These are phyloP conservation scores for Aspergillus aculeatinus DNA, from an alignment of 2,329 filamentous ascomycete species.

Conservation along the genomic window DNA sequence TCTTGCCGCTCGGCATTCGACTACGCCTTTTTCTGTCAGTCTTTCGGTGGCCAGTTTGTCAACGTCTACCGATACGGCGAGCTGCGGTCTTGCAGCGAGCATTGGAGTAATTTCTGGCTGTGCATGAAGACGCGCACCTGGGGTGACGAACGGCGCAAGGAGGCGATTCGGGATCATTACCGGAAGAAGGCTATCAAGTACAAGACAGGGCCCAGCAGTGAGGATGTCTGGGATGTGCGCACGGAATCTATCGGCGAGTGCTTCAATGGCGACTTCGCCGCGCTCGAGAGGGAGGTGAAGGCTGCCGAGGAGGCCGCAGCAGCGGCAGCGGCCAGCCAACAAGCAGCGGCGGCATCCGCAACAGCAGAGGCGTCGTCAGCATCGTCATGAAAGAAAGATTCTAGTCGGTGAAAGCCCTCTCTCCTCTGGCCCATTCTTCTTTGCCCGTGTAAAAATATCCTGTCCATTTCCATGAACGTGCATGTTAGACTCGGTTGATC, in stretches of 20 bases:
- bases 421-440: background rate
- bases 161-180: slow-evolving; percentile 65
- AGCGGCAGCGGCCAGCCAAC: slow-evolving; percentile 9
- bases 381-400: background rate
- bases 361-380: background rate
- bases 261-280: slow-evolving; percentile 46
- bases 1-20: slow-evolving; percentile 91
- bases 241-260: slow-evolving; percentile 58
- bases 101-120: slow-evolving; percentile 95
- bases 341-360: background rate
- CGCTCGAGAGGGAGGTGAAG: slow-evolving; percentile 43
- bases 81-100: slow-evolving; percentile 73
- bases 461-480: background rate
- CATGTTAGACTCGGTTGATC: background rate
- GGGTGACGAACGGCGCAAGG: slow-evolving; percentile 58
- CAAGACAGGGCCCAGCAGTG: slow-evolving; percentile 70
- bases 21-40: slow-evolving; percentile 89
- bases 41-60: slow-evolving; percentile 85
- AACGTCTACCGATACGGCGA: slow-evolving; percentile 84
- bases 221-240: slow-evolving; percentile 85
- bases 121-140: slow-evolving; percentile 82
- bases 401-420: background rate
- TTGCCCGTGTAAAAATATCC: background rate
- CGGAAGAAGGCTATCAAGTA: slow-evolving; percentile 66
- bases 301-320: slow-evolving; percentile 43